Evolutionary conservation across 2,329 filamentous ascomycete species (phyloP), one percentile per base, ranked within the genome.

Genomic region (Talaromyces funiculosus): DNA sequence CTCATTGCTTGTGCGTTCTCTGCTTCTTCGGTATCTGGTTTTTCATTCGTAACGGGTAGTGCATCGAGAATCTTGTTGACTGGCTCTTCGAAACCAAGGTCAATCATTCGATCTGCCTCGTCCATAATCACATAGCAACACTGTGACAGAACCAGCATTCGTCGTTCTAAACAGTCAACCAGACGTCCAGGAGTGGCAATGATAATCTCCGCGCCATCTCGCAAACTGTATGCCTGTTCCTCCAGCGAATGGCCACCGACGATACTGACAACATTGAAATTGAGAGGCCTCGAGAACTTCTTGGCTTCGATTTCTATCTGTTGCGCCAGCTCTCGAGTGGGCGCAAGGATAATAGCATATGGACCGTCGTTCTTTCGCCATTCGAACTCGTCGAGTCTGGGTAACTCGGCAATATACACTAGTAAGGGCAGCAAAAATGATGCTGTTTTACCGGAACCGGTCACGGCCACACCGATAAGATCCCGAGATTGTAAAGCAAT

Each of bases 91-190:
- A 99, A 99, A 49, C 94, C 94, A 63, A 97, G 86, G 72, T 99
- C 94, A 65, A 99, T 96, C 94, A 99, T 99, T 59, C 93, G 90
- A 77, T 99, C 94, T 38, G 94, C 94, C 83, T 99, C 94, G 74
- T 99, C 94, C 93, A 99, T 97, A 76, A 99, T 96, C 60, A 97
- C 85, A 77, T 97, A 97, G 78, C 92, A 96, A 75, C 94, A 97
- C 76, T 97, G 94, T n/a, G 87, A 87, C 53, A 97, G 84, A 1
- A 99, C 93, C 1, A 97, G 82, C 31, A 97, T 86, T 35, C 93
- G 88, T 18, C 94, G 85, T 75, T 99, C 94, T 67, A 99, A 94
- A 75, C 92, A 97, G 78, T 99, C 94, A 8, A 97, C 90, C 0
- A 99, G 84, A 82, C 94, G 92, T 78, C 94, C 94, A 0, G 94